These are phyloP conservation scores for Blastocystis sp. DNA, from an alignment of 352 stramenopile species.

Conservation along the genomic window DNA sequence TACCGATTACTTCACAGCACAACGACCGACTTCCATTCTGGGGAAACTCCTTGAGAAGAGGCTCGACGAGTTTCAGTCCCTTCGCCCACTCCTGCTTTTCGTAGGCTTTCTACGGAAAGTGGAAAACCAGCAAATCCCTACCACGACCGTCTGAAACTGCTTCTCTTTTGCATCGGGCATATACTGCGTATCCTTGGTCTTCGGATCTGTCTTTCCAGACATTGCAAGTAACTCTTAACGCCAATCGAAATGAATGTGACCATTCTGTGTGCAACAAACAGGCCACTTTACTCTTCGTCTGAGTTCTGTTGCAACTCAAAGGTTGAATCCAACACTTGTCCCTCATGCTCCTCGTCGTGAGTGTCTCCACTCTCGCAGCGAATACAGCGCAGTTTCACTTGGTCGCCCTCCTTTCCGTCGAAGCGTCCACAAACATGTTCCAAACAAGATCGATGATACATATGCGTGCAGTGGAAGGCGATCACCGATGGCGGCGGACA, in stretches of 20 bases:
- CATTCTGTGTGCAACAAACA: not conserved
- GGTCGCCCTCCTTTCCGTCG: constrained; percentile 13
- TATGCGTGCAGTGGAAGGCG: constrained; percentile 21
- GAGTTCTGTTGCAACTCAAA: constrained; percentile 13
- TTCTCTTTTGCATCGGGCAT: constrained; percentile 20
- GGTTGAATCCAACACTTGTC: not conserved
- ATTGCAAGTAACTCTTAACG: not conserved
- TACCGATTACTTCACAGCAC: not conserved
- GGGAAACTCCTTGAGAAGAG: constrained; percentile 10
- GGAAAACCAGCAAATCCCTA: not conserved
- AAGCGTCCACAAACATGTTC: constrained; percentile 34
- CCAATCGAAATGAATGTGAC: no score
- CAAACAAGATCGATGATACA: constrained; percentile 13
- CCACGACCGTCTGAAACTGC: constrained; percentile 32
- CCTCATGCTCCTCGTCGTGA: not conserved
- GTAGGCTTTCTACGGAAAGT: constrained; percentile 12
- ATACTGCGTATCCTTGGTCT: not conserved
- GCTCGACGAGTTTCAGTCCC: constrained; percentile 19
- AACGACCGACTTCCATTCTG: constrained; percentile 15
- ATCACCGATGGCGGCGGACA: constrained; percentile 23
- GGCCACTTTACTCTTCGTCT: not conserved
- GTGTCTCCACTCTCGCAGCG: constrained; percentile 41
- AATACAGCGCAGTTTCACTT: constrained; percentile 34
- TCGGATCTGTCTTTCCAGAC: not conserved
- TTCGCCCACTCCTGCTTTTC: constrained; percentile 44